These are phyloP conservation scores for Ormosia semicastrata DNA, from an alignment of 306 rosid species.

Conservation along the genomic window DNA sequence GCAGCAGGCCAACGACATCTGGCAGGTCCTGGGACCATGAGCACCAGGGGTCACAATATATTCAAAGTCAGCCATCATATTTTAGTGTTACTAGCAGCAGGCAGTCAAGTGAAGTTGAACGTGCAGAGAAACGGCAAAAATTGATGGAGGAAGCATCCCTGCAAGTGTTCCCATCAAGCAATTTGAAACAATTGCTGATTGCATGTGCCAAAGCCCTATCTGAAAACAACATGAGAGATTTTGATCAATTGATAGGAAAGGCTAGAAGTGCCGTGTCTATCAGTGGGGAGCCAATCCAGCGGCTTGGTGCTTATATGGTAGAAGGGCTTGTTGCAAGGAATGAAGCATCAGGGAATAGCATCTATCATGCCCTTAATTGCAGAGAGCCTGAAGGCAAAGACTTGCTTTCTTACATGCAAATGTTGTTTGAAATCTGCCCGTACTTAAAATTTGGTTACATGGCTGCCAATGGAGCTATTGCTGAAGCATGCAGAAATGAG, in stretches of 20 bases:
- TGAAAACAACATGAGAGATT: conserved; percentile 46
- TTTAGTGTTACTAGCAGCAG: conserved; percentile 31
- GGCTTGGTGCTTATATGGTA: conserved; percentile 94
- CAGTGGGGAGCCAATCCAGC: conserved; percentile 81
- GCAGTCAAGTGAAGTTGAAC: conserved; percentile 43
- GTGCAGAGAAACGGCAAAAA: conserved; percentile 58
- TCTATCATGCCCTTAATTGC: conserved; percentile 79
- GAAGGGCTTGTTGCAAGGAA: conserved; percentile 95
- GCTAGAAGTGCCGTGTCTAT: conserved; percentile 74
- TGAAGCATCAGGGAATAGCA: conserved; percentile 73
- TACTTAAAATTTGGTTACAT: conserved; percentile 94
- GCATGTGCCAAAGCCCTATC: conserved; percentile 78
- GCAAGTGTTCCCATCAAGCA: conserved; percentile 42
- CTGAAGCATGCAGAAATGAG: conserved; percentile 83
- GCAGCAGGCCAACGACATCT: conserved; percentile 29
- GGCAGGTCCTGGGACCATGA: conserved; percentile 53
- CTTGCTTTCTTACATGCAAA: conserved; percentile 83
- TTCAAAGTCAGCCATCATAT: conserved; percentile 48
- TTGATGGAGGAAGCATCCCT: conserved; percentile 49
- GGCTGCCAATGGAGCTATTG: conserved; percentile 99
- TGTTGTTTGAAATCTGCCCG: conserved; percentile 85
- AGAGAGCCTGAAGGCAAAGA: conserved; percentile 87
- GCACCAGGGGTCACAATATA: conserved; percentile 30
- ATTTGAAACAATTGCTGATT: conserved; percentile 72
- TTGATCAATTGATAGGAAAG: conserved; percentile 54